Base-by-base conservation (phyloP, 352 stramenopile genomes). In the Phytophthora constricta region DNA sequence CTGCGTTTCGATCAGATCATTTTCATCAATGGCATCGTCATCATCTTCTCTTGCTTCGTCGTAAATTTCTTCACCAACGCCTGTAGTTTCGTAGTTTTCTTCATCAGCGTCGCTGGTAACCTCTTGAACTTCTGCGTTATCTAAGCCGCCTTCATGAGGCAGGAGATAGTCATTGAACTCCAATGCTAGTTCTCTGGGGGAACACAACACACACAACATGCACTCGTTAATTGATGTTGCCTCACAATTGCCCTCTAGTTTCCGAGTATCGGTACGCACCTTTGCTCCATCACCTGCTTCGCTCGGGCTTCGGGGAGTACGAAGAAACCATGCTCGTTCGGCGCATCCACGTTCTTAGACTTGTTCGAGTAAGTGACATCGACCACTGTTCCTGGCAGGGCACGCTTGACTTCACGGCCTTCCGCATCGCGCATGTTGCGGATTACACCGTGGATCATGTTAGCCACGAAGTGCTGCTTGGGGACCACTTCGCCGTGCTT, bases 361-460 rank as follows among this genome's bases (percentile, higher is more conserved):
- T 92, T 91, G 55, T 92, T 92, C 4, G 77, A 82, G 55, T 92
- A 94, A 8, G 74, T 82, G n/a, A 96, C 85, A 63, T 94, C 86
- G 7, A 94, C 84, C 28, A 96, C 80, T 33, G 77, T 90, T 5
- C 87, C 87, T 9, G 87, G 84, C 14, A 86, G 43, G 0, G 73
- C 87, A 23, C 73, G 64, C 17, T 69, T 63, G 17, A 95, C 62
- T n/a, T 90, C 80, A 5, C 71, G 61, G 3, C 84, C 85, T 58
- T 91, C 79, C 9, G 82, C 68, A 47, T 90, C 80, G 9, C 66
- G 68, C 19, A 96, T 71, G 23, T 58, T 88, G 16, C 87, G 86
- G 27, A 96, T 76, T 13, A 84, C 75, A 28, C 87, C 87, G 57
- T 92, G 86, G 56, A 96, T 94, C 87, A 96, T 94, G n/a, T 83